Conservation (phyloP, 108 stramenopile genomes). For the Chaetoceros muelleri region DNA sequence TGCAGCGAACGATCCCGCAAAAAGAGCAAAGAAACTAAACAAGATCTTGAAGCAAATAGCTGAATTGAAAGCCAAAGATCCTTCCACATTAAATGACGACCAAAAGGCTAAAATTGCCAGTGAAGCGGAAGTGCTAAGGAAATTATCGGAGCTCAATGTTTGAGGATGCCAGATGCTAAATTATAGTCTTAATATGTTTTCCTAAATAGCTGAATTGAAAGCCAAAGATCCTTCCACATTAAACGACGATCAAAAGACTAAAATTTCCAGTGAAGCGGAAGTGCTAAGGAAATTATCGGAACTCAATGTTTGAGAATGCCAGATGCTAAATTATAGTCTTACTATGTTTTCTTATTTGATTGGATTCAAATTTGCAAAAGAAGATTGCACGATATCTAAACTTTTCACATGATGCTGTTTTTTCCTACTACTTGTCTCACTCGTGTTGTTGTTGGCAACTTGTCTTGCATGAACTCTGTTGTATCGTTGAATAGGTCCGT, state of each 20-base stretch:
- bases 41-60: conserved; percentile 80
- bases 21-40: conserved; percentile 64
- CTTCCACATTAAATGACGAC: conserved; percentile 65
- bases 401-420: no score
- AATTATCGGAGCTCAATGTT: conserved; percentile 34
- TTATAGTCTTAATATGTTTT: no score
- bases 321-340: no score
- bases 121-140: conserved; percentile 43
- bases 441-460: no score
- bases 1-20: conserved; percentile 54
- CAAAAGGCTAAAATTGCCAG: conserved; percentile 60
- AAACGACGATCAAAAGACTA: conserved; percentile 79
- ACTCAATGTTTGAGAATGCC: conserved; percentile 7
- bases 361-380: no score
- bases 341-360: no score
- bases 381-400: no score
- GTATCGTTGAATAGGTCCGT: no score
- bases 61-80: conserved; percentile 67
- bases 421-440: no score
- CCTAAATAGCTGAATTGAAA: conserved; percentile 82
- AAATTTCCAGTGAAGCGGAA: conserved; percentile 50
- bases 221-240: conserved; percentile 43
- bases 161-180: no score
- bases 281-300: conserved; percentile 48
- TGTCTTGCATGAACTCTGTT: no score